Percentiles rank a stretch among this genome's conserved stretches.
Evolutionary conservation across 495 filamentous ascomycete species (phyloP).

Genomic region (Parmelia sp.): DNA sequence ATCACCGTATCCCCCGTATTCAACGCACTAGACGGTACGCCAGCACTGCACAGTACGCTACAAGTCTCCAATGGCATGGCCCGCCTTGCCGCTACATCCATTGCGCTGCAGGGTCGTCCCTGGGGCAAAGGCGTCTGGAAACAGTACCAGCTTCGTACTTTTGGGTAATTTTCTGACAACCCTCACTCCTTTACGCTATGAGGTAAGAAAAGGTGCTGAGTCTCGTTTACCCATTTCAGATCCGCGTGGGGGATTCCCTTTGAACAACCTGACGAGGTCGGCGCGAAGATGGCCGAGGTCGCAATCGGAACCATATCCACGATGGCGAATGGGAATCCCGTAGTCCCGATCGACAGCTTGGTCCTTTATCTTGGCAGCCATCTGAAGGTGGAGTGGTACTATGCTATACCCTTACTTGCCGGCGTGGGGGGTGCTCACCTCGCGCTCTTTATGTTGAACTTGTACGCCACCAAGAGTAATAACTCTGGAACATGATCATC

Average conservation of each 20-base stretch:
- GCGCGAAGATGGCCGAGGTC: conserved; percentile 18
- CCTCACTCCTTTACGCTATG: too few species aligned
- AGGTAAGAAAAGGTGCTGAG: too few species aligned
- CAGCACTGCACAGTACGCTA: conserved; percentile 4
- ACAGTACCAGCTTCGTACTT: conserved; percentile 20
- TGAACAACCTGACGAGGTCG: conserved; percentile 13
- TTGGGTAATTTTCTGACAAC: too few species aligned
- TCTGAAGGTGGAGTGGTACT: conserved; percentile 13
- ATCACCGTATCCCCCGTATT: conserved; percentile 15
- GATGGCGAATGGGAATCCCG: conserved; percentile 17
- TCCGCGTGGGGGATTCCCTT: conserved; percentile 11
- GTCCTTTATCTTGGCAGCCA: conserved; percentile 19
- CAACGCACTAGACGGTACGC: too few species aligned
- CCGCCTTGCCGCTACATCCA: conserved; percentile 21
- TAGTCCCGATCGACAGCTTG: not conserved
- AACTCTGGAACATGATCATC: too few species aligned
- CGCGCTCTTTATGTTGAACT: conserved; percentile 4
- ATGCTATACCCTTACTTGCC: conserved; percentile 12
- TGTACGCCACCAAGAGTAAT: conserved; percentile 1
- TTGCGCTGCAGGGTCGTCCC: conserved; percentile 20
- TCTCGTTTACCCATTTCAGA: conserved; percentile 2
- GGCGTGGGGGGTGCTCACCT: conserved; percentile 14
- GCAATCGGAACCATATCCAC: conserved; percentile 24
- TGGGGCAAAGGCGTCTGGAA: not conserved
- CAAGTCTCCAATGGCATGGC: conserved; percentile 15